Base-by-base conservation (phyloP, 768 basidiomycete genomes). In the Chalciporus piperatus region DNA sequence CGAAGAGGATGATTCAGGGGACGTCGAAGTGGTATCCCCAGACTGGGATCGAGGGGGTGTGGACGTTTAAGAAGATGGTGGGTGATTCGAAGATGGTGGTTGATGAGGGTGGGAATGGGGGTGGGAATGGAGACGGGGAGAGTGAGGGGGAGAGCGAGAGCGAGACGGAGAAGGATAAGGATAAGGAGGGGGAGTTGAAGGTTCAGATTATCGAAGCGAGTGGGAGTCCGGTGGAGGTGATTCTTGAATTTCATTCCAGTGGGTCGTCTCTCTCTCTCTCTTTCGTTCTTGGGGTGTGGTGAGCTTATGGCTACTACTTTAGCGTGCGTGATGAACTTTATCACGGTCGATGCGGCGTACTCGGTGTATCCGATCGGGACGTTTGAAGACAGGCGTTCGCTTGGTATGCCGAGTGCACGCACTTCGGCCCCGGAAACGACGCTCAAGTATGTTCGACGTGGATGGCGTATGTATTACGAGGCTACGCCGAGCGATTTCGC, bases 221-320 rank as follows among this genome's bases (percentile, higher is more conserved):
- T 1, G 48, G 55, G 33, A 70, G 30, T 54, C 73, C 20, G 6
- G 48, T 42, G 9, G 56, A 41, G 61, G 62, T 13, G 68, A 73
- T 81, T n/a, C 48, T 80, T 1, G 57, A 58, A 7, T 80, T 79
- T 47, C 80, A 81, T 49, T 76, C 74, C 0, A 77, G 79, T 80
- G 37, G 23, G 76, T 63, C 12, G 0, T 25, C 12, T 23, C 16
- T 17, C 23, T 14, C 5, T 37, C 38, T 17, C 47, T 19, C 1
- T 14, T 23, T 5, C 13, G 30, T 37, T 6, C 39, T 11, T 33
- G 28, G 28, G 9, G 28, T 3, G 28, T 7, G 22, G 22, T 32
- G 30, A 32, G 30, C 30, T 32, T 11, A 32, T 13, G 2, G 6
- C 6, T 30, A 11, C 14, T 37, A 37, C n/a, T n/a, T 37, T 16